Percentiles rank a stretch among this genome's conserved stretches.
Conservation (phyloP, 1,284 basidiomycete species). For the Marasmius tenuissimus region DNA sequence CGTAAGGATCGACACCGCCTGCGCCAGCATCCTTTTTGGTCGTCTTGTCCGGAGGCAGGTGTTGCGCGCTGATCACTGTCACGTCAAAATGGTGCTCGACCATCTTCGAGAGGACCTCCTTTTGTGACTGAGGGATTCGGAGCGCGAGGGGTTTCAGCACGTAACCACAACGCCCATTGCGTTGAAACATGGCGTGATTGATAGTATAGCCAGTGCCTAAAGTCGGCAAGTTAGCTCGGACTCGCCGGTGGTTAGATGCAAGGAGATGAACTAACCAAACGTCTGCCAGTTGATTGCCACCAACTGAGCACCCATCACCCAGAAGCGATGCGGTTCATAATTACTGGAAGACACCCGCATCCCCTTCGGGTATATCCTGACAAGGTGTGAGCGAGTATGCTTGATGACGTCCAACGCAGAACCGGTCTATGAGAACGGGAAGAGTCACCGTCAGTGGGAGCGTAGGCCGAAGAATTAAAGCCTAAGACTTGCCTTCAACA, state of each 20-base stretch:
- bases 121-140: slow-evolving; percentile 52
- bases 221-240: neutral
- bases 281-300: slow-evolving; percentile 99
- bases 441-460: neutral
- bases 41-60: slow-evolving; percentile 79
- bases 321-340: slow-evolving; percentile 87
- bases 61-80: slow-evolving; percentile 90
- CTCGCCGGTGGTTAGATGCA: neutral
- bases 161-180: slow-evolving; percentile 85
- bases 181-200: slow-evolving; percentile 93
- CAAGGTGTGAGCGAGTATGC: slow-evolving; percentile 85
- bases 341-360: slow-evolving; percentile 84
- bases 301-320: slow-evolving; percentile 88
- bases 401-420: slow-evolving; percentile 77
- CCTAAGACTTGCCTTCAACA: slow-evolving; percentile 43
- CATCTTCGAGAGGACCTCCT: slow-evolving; percentile 54
- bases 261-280: slow-evolving; percentile 55
- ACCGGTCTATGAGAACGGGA: neutral
- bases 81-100: slow-evolving; percentile 67
- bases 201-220: slow-evolving; percentile 85
- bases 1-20: slow-evolving; percentile 68
- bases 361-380: slow-evolving; percentile 90
- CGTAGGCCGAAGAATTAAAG: neutral
- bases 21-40: slow-evolving; percentile 61
- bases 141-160: slow-evolving; percentile 88